Conservation (phyloP, 148 eudicot genomes). For the Cornus suecica region DNA sequence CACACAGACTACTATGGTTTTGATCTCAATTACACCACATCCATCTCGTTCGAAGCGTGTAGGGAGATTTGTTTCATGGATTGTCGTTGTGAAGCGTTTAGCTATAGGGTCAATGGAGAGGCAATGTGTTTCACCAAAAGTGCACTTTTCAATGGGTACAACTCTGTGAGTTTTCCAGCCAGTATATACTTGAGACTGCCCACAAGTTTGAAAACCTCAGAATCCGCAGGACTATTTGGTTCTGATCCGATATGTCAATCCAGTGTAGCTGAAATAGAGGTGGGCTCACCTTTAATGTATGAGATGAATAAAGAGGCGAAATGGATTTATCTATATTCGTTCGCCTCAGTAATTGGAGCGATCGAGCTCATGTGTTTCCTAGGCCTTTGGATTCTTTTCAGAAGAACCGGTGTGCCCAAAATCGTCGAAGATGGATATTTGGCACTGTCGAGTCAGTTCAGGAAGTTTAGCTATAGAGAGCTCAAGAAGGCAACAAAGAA, state of each 20-base stretch:
- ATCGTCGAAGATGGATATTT: constrained; percentile 54
- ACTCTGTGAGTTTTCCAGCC: constrained; percentile 26
- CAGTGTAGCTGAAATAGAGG: constrained; percentile 1
- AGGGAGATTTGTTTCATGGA: constrained; percentile 35
- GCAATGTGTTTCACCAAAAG: constrained; percentile 41
- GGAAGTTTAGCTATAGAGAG: constrained; percentile 48
- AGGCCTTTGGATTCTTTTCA: constrained; percentile 50
- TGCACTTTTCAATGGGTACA: constrained; percentile 45
- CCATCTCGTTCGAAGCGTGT: constrained; percentile 32
- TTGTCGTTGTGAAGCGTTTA: constrained; percentile 47
- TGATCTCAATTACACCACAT: constrained; percentile 22
- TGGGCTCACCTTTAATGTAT: constrained; percentile 19
- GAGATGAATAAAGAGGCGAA: constrained; percentile 22
- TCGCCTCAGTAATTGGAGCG: constrained; percentile 35
- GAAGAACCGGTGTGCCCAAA: constrained; percentile 33
- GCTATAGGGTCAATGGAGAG: constrained; percentile 33
- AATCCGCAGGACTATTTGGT: constrained; percentile 17
- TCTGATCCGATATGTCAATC: constrained; percentile 25
- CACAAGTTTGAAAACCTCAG: constrained; percentile 9
- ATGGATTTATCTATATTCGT: constrained; percentile 54
- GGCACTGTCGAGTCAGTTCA: constrained; percentile 49
- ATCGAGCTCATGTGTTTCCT: constrained; percentile 32
- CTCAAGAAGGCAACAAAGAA: constrained; percentile 43
- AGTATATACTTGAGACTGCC: constrained; percentile 46
- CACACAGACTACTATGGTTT: constrained; percentile 55